Percentiles rank a stretch among this genome's conserved stretches.
Conservation (phyloP, 495 filamentous ascomycete species). For the Aspergillus sparsus region DNA sequence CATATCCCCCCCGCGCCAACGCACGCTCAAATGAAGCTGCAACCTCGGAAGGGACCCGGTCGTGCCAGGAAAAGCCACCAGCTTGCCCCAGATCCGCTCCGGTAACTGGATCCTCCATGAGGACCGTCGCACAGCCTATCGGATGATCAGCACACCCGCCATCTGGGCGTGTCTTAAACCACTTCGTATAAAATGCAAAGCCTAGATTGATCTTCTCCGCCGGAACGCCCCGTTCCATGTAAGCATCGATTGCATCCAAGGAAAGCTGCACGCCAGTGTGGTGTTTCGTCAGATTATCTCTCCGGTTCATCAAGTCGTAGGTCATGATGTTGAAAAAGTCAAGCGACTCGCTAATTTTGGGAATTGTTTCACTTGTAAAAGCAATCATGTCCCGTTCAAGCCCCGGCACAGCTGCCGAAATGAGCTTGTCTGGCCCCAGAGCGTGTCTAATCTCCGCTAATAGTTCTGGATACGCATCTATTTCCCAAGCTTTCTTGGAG, state of each 20-base stretch:
- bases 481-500: conserved; percentile 58
- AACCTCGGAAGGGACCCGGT: conserved; percentile 30
- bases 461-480: conserved; percentile 63
- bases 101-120: conserved; percentile 51
- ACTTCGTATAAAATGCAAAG: conserved; percentile 74
- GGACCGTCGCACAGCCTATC: conserved; percentile 61
- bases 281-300: conserved; percentile 67
- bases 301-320: conserved; percentile 77
- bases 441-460: conserved; percentile 59
- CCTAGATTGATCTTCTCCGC: conserved; percentile 66
- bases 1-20: conserved; percentile 52
- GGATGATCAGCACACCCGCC: conserved; percentile 46
- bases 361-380: conserved; percentile 61
- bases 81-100: conserved; percentile 40
- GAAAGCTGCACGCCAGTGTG: conserved; percentile 62
- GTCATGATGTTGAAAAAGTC: conserved; percentile 81
- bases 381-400: conserved; percentile 70
- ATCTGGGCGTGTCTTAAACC: conserved; percentile 61
- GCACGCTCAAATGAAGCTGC: conserved; percentile 50
- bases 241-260: conserved; percentile 57
- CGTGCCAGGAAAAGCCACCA: conserved; percentile 44
- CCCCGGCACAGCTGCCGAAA: conserved; percentile 72
- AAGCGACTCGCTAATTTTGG: conserved; percentile 60
- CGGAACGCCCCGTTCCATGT: conserved; percentile 57
- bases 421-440: conserved; percentile 58